These are phyloP conservation scores for Colletotrichum liaoningense DNA, from an alignment of 2,329 filamentous ascomycete genomes.

Conservation along the genomic window DNA sequence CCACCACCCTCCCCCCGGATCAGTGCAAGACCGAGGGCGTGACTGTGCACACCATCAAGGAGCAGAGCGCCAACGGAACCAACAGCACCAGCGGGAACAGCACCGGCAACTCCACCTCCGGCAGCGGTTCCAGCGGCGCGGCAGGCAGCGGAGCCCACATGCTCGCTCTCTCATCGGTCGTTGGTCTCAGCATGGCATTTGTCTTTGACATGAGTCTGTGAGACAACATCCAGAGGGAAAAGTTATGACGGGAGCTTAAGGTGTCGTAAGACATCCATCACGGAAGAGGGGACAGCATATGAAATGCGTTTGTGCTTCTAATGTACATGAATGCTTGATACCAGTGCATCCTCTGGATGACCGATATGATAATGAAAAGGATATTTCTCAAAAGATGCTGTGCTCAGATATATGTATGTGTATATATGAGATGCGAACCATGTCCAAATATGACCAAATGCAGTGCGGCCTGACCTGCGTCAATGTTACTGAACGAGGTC, in stretches of 20 bases:
- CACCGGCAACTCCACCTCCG: constrained; percentile 25
- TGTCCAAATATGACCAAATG: background rate
- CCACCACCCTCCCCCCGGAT: constrained; percentile 56
- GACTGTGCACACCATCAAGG: constrained; percentile 46
- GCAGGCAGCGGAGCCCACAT: constrained; percentile 36
- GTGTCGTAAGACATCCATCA: too few relatives aligned
- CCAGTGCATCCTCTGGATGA: constrained; percentile 21
- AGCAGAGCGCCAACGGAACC: constrained; percentile 41
- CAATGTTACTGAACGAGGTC: background rate
- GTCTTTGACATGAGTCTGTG: constrained; percentile 49
- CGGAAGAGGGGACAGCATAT: constrained; percentile 12
- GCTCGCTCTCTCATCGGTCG: constrained; percentile 47
- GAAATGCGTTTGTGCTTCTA: constrained; percentile 28
- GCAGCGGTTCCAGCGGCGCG: constrained; percentile 30
- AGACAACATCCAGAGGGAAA: too few relatives aligned
- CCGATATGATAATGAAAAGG: background rate
- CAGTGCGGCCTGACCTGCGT: background rate
- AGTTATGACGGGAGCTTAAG: too few relatives aligned
- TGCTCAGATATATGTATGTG: background rate
- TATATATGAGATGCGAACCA: background rate
- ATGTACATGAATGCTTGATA: constrained; percentile 36
- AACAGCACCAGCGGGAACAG: constrained; percentile 15
- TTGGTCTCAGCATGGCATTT: constrained; percentile 52
- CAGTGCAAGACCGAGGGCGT: constrained; percentile 72
- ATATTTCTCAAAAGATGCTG: background rate